Evolutionary conservation across 352 stramenopile genomes (phyloP).

Genomic region (Aphanomyces astaci): DNA sequence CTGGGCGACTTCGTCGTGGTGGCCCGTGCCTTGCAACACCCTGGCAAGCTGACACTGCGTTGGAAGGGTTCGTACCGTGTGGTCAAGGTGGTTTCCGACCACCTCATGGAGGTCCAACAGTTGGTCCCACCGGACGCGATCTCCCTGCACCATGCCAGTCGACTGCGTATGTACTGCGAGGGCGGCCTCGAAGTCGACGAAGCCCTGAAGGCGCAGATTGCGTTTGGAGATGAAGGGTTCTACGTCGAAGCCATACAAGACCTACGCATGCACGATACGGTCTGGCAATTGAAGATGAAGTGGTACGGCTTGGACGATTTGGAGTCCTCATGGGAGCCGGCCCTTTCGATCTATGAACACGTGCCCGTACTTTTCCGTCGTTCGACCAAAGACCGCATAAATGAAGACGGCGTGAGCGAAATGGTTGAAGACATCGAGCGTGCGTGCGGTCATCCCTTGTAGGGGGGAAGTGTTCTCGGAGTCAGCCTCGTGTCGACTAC

Average conservation of each 20-base stretch:
- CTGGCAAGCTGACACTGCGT: slow-evolving; percentile 9
- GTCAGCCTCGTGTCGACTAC: background rate
- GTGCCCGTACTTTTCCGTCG: too few species aligned
- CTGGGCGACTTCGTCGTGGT: slow-evolving; percentile 16
- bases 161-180: slow-evolving; percentile 14
- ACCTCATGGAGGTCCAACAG: slow-evolving; percentile 20
- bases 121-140: slow-evolving; percentile 10
- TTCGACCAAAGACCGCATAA: slow-evolving; percentile 23
- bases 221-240: slow-evolving; percentile 18
- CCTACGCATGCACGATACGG: slow-evolving; percentile 16
- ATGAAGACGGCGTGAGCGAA: background rate
- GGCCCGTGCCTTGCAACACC: background rate
- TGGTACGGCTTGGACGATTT: slow-evolving; percentile 28
- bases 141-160: slow-evolving; percentile 1
- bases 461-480: background rate
- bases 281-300: slow-evolving; percentile 25
- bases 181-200: slow-evolving; percentile 9
- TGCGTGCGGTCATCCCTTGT: background rate
- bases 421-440: background rate
- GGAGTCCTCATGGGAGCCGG: slow-evolving; percentile 25
- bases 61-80: slow-evolving; percentile 6
- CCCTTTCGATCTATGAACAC: too few species aligned
- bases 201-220: slow-evolving; percentile 20
- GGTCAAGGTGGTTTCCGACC: slow-evolving; percentile 5
- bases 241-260: slow-evolving; percentile 18